phyloP scores from a whole-genome alignment of 352 stramenopile genomes.

The Elongisporangium prolatum region DNA sequence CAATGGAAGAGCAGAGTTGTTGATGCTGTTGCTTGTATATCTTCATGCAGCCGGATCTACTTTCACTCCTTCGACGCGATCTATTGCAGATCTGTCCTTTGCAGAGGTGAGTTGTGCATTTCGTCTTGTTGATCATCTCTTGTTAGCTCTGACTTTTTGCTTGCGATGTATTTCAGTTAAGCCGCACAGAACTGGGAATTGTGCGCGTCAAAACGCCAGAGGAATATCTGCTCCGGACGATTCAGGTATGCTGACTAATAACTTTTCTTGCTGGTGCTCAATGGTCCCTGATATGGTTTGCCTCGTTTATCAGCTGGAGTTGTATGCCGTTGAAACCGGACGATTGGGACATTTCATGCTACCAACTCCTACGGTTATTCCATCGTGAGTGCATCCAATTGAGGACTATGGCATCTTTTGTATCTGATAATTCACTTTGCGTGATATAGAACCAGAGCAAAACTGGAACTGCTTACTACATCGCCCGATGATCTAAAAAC shows the following conservation, averaged over 20 bases:
- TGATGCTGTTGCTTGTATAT: slow-evolving; percentile 3
- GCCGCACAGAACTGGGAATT: slow-evolving; percentile 73
- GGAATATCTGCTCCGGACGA: slow-evolving; percentile 68
- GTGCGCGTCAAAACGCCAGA: slow-evolving; percentile 75
- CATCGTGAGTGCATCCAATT: slow-evolving; percentile 25
- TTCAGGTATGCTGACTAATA: slow-evolving; percentile 28
- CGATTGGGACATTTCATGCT: slow-evolving; percentile 35
- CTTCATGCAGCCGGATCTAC: slow-evolving; percentile 51
- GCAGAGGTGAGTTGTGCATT: slow-evolving; percentile 45
- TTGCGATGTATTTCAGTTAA: slow-evolving; percentile 34
- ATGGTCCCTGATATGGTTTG: neutral
- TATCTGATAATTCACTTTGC: neutral
- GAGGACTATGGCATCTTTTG: neutral
- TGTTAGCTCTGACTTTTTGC: neutral
- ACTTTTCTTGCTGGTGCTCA: slow-evolving; percentile 2
- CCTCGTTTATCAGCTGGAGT: slow-evolving; percentile 20
- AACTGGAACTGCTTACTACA: slow-evolving; percentile 56
- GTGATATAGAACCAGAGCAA: slow-evolving; percentile 35
- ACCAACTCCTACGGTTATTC: slow-evolving; percentile 28
- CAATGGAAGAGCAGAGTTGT: neutral
- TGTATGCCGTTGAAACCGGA: slow-evolving; percentile 29
- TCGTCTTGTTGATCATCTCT: slow-evolving; percentile 1
- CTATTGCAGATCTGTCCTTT: slow-evolving; percentile 74
- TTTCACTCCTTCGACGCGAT: slow-evolving; percentile 66
- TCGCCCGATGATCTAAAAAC: slow-evolving; percentile 54